Evolutionary conservation across 164 flowering plant genomes (phyloP), one percentile per base, ranked within the genome.

Genomic region (Tetracentron sinense): DNA sequence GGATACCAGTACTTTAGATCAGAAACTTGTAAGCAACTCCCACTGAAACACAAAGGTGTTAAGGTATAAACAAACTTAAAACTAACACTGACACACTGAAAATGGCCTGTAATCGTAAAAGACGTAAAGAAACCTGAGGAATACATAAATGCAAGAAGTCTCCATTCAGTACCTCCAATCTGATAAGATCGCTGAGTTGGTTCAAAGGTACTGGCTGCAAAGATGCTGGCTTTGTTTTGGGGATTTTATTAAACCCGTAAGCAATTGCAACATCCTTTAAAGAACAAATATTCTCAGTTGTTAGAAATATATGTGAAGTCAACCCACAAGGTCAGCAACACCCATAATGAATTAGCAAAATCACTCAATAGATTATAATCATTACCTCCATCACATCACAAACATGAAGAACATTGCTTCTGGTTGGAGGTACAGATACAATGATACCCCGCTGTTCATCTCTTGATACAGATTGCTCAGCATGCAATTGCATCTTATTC

Each of bases 371-470:
- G 1, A 38, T 38, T 33, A 42, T 49, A n/a, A 31, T 26, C 20
- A 33, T 26, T 83, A 94, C 99, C 99, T 95, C 97, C 82, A 92
- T 86, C 48, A 95, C 91, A 79, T 95, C 99, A 82, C 99, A 92
- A 20, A 97, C 82, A 73, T 92, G 97, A 69, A 95, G 96, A 60
- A 92, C 64, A 66, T 95, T 97, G 80, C 97, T 95, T 80, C 99
- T 84, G 49, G 90, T 95, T 35, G 99, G 97, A 56, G 99, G 99
- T 33, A 87, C 85, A 27, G 88, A 84, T 56, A 95, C 87, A 61
- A 44, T 61, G 27, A 95, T 71, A 47, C 35, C 73, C 69, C 66
- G 47, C 7, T 72, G 8, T 6, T 76, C 74, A 55, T 84, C 85
- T 54, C 58, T 71, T 38, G 86, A 75, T 46, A 48, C 33, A 28